Percentiles rank a stretch among this genome's conserved stretches.
Evolutionary conservation across 106 monocot genomes (phyloP).

Genomic region (Allium sativum): DNA sequence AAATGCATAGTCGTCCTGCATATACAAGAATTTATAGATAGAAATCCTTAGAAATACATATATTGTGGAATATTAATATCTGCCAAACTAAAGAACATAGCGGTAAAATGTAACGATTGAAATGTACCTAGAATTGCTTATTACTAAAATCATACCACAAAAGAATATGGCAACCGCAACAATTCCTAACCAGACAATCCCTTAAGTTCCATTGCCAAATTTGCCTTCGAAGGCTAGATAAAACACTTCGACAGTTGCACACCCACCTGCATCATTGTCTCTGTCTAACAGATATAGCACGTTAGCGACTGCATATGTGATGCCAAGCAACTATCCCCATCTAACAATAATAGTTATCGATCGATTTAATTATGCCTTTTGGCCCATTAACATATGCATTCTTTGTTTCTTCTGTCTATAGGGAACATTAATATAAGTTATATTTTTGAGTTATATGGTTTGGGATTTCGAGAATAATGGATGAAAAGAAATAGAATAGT

Average conservation of each 20-base stretch:
- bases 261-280: slow-evolving; percentile 84
- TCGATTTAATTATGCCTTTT: slow-evolving; percentile 71
- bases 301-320: slow-evolving; percentile 71
- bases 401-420: slow-evolving; percentile 84
- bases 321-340: slow-evolving; percentile 76
- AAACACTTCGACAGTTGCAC: slow-evolving; percentile 78
- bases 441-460: no score
- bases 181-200: slow-evolving; percentile 68
- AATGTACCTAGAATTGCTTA: slow-evolving; percentile 81
- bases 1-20: slow-evolving; percentile 89
- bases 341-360: slow-evolving; percentile 66
- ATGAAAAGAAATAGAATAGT: no score
- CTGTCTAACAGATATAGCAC: slow-evolving; percentile 55
- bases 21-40: not conserved
- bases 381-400: slow-evolving; percentile 70
- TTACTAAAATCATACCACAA: slow-evolving; percentile 81
- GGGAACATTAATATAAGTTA: no score
- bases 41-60: no score
- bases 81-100: no score
- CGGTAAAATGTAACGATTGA: no score
- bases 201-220: slow-evolving; percentile 64
- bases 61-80: no score
- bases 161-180: slow-evolving; percentile 78
- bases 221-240: slow-evolving; percentile 71
- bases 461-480: no score